These are phyloP conservation scores for Spencermartinsiella europaea DNA, from an alignment of 805 yeast species.

Conservation along the genomic window DNA sequence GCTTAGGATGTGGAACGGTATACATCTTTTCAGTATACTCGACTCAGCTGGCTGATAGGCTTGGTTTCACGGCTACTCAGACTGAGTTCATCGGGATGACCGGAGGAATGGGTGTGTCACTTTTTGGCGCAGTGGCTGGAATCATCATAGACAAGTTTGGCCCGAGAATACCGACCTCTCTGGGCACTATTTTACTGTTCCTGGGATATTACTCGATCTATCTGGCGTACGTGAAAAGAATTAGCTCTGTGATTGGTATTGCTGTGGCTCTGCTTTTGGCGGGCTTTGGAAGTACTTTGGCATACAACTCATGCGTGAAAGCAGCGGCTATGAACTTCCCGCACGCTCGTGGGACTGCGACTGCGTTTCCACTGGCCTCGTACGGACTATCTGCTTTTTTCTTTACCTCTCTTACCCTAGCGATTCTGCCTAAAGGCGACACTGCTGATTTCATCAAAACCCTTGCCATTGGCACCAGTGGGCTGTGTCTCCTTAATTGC, in stretches of 20 bases:
- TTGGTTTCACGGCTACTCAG: slow-evolving; percentile 56
- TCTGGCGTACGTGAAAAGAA: slow-evolving; percentile 36
- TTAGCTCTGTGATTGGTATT: slow-evolving; percentile 34
- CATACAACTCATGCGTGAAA: slow-evolving; percentile 60
- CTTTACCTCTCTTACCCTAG: slow-evolving; percentile 47
- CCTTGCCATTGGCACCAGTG: slow-evolving; percentile 17
- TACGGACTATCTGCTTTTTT: slow-evolving; percentile 72
- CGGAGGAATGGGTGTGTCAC: slow-evolving; percentile 58
- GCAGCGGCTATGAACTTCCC: slow-evolving; percentile 71
- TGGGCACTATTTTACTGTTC: slow-evolving; percentile 48
- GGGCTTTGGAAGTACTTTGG: slow-evolving; percentile 65
- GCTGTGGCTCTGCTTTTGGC: slow-evolving; percentile 40
- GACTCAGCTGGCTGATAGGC: slow-evolving; percentile 57
- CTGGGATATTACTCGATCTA: slow-evolving; percentile 55
- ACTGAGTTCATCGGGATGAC: slow-evolving; percentile 55
- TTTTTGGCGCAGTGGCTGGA: slow-evolving; percentile 31
- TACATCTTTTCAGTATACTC: slow-evolving; percentile 67
- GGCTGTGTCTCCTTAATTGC: slow-evolving; percentile 11
- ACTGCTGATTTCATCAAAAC: slow-evolving; percentile 20
- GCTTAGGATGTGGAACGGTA: slow-evolving; percentile 49
- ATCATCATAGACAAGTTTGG: slow-evolving; percentile 21
- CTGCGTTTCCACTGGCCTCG: slow-evolving; percentile 67
- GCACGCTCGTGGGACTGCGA: slow-evolving; percentile 62
- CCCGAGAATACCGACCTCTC: slow-evolving; percentile 36
- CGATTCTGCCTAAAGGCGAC: slow-evolving; percentile 30